These are phyloP conservation scores for Gracilaria vermiculophylla DNA, from an alignment of 23 red algal species.

Conservation along the genomic window DNA sequence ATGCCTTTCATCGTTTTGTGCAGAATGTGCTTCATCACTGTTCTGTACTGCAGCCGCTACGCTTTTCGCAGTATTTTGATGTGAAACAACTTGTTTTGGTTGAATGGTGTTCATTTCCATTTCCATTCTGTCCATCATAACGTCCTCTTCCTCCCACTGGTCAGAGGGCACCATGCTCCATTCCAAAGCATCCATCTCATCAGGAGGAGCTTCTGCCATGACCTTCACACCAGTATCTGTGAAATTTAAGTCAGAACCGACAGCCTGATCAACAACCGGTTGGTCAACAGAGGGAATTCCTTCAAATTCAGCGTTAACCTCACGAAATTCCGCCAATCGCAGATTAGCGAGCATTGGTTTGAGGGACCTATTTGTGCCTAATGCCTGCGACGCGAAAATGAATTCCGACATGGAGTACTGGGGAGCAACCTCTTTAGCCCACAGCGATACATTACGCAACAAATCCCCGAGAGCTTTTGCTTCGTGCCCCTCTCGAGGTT, in stretches of 20 bases:
- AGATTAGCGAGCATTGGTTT: constrained; percentile 29
- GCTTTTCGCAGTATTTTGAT: neutral
- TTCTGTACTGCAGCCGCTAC: neutral
- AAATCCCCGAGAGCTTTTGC: neutral
- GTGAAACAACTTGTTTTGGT: neutral
- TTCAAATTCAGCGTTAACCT: constrained; percentile 28
- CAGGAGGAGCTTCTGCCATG: neutral
- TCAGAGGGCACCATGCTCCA: neutral
- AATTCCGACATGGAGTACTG: constrained; percentile 13
- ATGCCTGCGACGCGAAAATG: constrained; percentile 28
- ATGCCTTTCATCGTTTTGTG: too few relatives aligned
- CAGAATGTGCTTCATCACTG: too few relatives aligned
- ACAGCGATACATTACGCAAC: constrained; percentile 6
- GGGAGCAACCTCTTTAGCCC: constrained; percentile 19
- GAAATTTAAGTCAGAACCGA: neutral
- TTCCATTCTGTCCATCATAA: neutral
- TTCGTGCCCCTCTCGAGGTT: neutral
- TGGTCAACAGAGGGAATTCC: neutral
- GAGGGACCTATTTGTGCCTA: constrained; percentile 34
- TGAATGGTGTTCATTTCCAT: neutral
- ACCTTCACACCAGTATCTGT: neutral
- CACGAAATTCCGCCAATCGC: constrained; percentile 33
- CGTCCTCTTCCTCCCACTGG: constrained; percentile 1
- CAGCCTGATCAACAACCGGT: neutral
- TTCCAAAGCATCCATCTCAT: neutral